A percentile compares a stretch with the other conserved stretches of the same genome.
Conservation (phyloP, 306 rosid genomes). For the Prunus padus region DNA sequence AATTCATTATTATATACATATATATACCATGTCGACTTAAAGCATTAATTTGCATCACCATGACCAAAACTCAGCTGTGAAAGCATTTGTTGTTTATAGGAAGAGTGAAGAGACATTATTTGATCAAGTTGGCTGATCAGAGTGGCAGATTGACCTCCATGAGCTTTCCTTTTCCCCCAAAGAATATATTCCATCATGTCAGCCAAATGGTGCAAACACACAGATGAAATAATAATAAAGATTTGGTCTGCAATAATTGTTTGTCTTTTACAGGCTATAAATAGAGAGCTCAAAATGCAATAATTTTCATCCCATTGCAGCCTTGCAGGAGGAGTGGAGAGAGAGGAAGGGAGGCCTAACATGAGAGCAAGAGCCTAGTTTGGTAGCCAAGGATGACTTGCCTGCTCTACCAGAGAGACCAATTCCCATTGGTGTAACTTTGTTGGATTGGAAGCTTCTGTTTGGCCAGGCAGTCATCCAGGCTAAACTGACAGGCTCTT, state of each 20-base stretch:
- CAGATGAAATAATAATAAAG: neutral
- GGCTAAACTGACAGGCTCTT: slow-evolving; percentile 28
- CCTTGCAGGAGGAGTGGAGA: neutral
- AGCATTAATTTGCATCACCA: neutral
- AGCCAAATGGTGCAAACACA: neutral
- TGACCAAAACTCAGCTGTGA: neutral
- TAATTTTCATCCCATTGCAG: neutral
- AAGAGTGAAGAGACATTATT: neutral
- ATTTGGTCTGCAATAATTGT: neutral
- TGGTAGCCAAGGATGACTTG: slow-evolving; percentile 43
- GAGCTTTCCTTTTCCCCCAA: neutral
- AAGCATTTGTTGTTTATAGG: neutral
- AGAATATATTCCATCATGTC: slow-evolving; percentile 16
- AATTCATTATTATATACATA: neutral
- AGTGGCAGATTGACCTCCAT: neutral
- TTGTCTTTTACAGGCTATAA: slow-evolving; percentile 4
- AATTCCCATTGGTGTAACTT: neutral
- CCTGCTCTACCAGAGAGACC: slow-evolving; percentile 14
- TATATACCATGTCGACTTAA: neutral
- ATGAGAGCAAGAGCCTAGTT: slow-evolving; percentile 16
- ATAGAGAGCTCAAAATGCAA: neutral
- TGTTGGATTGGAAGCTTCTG: neutral
- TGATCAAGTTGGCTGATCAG: neutral
- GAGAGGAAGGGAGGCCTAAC: slow-evolving; percentile 9
- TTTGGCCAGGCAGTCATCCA: slow-evolving; percentile 26